Evolutionary conservation across 2,329 filamentous ascomycete species (phyloP), one percentile per base, ranked within the genome.

Genomic region (Ophiostoma novo-ulmi): DNA sequence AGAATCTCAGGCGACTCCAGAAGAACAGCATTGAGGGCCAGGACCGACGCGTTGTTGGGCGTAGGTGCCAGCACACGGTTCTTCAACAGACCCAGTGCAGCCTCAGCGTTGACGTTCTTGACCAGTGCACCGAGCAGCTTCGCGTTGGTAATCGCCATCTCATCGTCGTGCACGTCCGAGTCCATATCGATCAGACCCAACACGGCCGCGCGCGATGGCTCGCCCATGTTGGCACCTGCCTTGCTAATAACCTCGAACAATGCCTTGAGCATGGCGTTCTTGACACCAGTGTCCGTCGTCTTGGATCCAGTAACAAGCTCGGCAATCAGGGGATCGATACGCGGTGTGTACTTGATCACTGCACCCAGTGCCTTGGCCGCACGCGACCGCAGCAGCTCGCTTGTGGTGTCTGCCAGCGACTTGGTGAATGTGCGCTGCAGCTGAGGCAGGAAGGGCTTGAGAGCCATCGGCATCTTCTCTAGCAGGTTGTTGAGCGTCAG

Each of bases 381-480:
- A 74, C 96, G 88, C 72, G 89, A 90, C 74, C 96, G 89, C 72
- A 99, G 82, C 26, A 94, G 84, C 75, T 98, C 94, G 78, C 94
- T 98, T 0, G 93, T 92, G 0, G 93, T 89, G 80, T 99, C 96
- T 3, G 95, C 95, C 68, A 99, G 85, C 61, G 94, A 94, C 81
- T 97, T 96, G 71, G 95, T 94, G 82, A 99, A 99, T 0, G 95
- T 99, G 72, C 95, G 88, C 80, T 99, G 95, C 69, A 99, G 85
- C 78, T 99, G 95, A 11, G 95, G 95, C 78, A 99, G 82, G 87
- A 99, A 99, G 3, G 95, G 95, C 81, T 98, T 97, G 73, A 99
- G 85, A 75, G 96, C 94, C 11, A 91, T 88, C 0, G 95, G 95
- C 79, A 99, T 98, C 85, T 98, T 99, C 80, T 97, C 93, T 52